These are phyloP conservation scores for Globisporangium solare DNA, from an alignment of 352 stramenopile genomes.

Conservation along the genomic window DNA sequence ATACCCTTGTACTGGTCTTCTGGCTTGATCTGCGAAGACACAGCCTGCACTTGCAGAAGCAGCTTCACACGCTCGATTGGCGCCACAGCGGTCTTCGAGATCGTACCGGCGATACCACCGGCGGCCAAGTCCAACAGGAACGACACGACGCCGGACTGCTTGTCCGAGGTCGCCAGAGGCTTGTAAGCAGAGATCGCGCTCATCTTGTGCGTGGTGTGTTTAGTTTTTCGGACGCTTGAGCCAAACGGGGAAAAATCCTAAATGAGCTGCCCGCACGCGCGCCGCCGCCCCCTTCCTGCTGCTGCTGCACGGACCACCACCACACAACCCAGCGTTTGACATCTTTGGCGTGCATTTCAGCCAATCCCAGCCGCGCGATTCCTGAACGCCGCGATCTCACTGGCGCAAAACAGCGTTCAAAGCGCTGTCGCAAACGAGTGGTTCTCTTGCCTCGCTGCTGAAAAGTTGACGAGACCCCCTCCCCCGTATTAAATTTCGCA, in stretches of 20 bases:
- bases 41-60: constrained; percentile 89
- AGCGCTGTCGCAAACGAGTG: constrained; percentile 49
- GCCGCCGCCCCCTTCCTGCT: background rate
- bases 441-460: constrained; percentile 26
- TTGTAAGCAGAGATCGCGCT: constrained; percentile 74
- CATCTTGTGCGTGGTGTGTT: constrained; percentile 54
- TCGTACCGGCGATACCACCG: constrained; percentile 80
- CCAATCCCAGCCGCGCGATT: constrained; percentile 17
- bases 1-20: constrained; percentile 92
- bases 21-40: constrained; percentile 88
- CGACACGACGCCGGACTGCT: constrained; percentile 33
- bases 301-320: constrained; percentile 22
- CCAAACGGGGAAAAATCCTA: constrained; percentile 81
- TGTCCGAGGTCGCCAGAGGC: constrained; percentile 73
- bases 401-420: constrained; percentile 27
- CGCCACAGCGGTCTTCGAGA: constrained; percentile 90
- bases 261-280: constrained; percentile 34
- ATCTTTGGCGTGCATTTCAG: constrained; percentile 5
- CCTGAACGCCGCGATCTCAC: constrained; percentile 7
- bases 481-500: constrained; percentile 1
- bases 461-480: constrained; percentile 8
- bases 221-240: constrained; percentile 52
- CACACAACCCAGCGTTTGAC: constrained; percentile 48
- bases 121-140: constrained; percentile 85
- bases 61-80: constrained; percentile 92